Conservation (phyloP, 73 alveolate species). For the Loxodes magnus region DNA sequence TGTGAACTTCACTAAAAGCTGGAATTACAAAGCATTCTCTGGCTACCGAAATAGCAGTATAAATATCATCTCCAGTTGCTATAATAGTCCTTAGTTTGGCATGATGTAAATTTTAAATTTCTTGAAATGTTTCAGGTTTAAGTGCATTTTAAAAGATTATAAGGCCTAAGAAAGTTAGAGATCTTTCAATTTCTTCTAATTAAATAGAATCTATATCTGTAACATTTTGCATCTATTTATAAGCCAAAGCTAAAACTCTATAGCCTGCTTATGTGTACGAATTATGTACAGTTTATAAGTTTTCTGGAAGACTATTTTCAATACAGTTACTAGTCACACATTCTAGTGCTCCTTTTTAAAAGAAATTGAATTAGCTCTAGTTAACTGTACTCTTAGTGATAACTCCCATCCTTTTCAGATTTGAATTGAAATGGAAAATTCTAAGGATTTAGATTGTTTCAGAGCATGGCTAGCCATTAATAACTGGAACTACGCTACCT, state of each 20-base stretch:
- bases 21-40: conserved; percentile 48
- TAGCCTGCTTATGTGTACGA: conserved; percentile 2
- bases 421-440: conserved; percentile 86
- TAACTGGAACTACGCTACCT: conserved; percentile 7
- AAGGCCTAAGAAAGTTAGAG: conserved; percentile 82
- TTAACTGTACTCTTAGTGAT: conserved; percentile 31
- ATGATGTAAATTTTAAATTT: conserved; percentile 48
- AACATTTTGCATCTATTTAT: background rate
- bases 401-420: conserved; percentile 83
- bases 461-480: no score
- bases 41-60: conserved; percentile 32
- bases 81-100: conserved; percentile 72
- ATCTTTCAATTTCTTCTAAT: conserved; percentile 71
- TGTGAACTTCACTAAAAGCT: conserved; percentile 49
- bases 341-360: conserved; percentile 84
- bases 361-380: background rate
- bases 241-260: conserved; percentile 6
- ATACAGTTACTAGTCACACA: conserved; percentile 64
- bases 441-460: conserved; percentile 64
- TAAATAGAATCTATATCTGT: conserved; percentile 30
- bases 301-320: background rate
- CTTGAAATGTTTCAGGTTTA: conserved; percentile 58
- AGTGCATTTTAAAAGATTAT: conserved; percentile 78
- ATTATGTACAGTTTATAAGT: background rate
- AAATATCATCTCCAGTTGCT: conserved; percentile 46